Conservation (phyloP, 2,329 filamentous ascomycete species). For the Nothophaeocryptopus gaeumannii region DNA sequence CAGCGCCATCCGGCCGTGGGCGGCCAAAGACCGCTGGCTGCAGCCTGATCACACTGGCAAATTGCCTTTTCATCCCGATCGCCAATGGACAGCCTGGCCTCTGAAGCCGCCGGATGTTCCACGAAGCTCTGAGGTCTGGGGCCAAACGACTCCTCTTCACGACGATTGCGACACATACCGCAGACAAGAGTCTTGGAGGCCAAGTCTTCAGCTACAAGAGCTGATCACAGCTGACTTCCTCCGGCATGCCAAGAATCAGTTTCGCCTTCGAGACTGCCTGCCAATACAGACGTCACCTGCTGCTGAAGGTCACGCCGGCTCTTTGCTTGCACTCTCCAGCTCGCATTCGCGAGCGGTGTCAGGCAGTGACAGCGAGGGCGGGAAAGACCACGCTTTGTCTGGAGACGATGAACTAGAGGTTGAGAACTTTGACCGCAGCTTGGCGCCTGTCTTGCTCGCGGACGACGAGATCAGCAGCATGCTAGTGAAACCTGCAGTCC, state of each 20-base stretch:
- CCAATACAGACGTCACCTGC: too few species aligned
- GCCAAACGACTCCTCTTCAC: slow-evolving; percentile 29
- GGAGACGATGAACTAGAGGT: neutral
- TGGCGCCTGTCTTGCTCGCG: slow-evolving; percentile 57
- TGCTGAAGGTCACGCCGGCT: too few species aligned
- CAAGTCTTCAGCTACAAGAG: slow-evolving; percentile 66
- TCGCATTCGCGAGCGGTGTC: too few species aligned
- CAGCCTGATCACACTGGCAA: slow-evolving; percentile 32
- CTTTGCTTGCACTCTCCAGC: too few species aligned
- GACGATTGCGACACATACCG: slow-evolving; percentile 17
- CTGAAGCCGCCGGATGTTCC: slow-evolving; percentile 63
- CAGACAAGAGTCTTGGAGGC: slow-evolving; percentile 36
- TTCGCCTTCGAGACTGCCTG: slow-evolving; percentile 4
- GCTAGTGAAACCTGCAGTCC: slow-evolving; percentile 65
- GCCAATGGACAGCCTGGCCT: slow-evolving; percentile 83
- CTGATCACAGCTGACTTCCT: slow-evolving; percentile 65
- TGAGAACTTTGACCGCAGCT: slow-evolving; percentile 25
- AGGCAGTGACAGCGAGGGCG: too few species aligned
- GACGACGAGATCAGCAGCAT: slow-evolving; percentile 67
- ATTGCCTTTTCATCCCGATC: slow-evolving; percentile 46
- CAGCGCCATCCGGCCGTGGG: slow-evolving; percentile 31
- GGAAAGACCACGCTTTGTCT: too few species aligned
- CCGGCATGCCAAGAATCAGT: slow-evolving; percentile 62
- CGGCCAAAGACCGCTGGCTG: slow-evolving; percentile 43
- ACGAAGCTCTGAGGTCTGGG: slow-evolving; percentile 51